These are phyloP conservation scores for Phytophthora pistaciae DNA, from an alignment of 352 stramenopile species.

Conservation along the genomic window DNA sequence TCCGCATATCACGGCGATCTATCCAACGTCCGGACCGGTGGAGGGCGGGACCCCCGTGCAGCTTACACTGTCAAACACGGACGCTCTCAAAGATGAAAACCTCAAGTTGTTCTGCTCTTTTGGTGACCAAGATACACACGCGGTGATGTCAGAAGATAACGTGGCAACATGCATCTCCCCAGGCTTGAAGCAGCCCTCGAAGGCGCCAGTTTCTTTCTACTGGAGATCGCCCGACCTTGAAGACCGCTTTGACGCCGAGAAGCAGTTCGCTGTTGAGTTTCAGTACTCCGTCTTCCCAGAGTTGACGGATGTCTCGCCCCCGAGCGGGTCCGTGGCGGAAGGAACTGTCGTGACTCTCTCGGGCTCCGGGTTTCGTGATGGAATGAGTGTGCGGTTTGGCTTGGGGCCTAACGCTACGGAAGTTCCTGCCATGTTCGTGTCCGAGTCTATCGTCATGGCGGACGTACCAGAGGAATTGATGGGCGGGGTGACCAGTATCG, in stretches of 20 bases:
- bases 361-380: slow-evolving; percentile 35
- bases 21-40: slow-evolving; percentile 32
- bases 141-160: slow-evolving; percentile 20
- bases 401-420: slow-evolving; percentile 10
- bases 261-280: slow-evolving; percentile 26
- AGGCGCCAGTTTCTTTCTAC: slow-evolving; percentile 33
- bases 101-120: slow-evolving; percentile 47
- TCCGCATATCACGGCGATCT: slow-evolving; percentile 35
- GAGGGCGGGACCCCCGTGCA: slow-evolving; percentile 45
- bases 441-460: slow-evolving; percentile 18
- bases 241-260: slow-evolving; percentile 24
- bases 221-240: slow-evolving; percentile 29
- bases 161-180: slow-evolving; percentile 33
- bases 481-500: slow-evolving; percentile 30
- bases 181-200: neutral
- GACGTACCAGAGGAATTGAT: slow-evolving; percentile 28
- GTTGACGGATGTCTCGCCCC: slow-evolving; percentile 27
- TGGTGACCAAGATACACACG: slow-evolving; percentile 34
- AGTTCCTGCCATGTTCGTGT: slow-evolving; percentile 26
- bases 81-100: slow-evolving; percentile 9
- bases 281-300: slow-evolving; percentile 33
- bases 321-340: slow-evolving; percentile 29
- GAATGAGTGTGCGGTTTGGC: slow-evolving; percentile 38
- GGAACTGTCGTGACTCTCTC: slow-evolving; percentile 34
- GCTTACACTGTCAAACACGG: slow-evolving; percentile 22